These are phyloP conservation scores for Trametes meyenii DNA, from an alignment of 768 basidiomycete species.

Conservation along the genomic window DNA sequence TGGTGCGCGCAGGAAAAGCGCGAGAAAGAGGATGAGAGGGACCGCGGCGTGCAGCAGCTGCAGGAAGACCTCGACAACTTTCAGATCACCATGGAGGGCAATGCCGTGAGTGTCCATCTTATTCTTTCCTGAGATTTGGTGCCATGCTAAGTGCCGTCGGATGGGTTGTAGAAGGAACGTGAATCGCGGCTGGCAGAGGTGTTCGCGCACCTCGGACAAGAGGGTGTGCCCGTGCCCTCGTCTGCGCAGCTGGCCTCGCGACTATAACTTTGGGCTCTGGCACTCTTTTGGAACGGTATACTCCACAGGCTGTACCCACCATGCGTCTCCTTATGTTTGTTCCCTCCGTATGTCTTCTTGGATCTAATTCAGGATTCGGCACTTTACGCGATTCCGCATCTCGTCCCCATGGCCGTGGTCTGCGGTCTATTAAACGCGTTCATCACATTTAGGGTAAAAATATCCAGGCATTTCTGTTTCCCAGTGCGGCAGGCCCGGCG, in stretches of 20 bases:
- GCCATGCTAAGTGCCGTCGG: no score
- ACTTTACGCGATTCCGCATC: no score
- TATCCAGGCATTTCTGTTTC: no score
- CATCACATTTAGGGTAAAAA: background rate
- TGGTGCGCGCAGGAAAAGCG: slow-evolving; percentile 3
- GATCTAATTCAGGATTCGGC: no score
- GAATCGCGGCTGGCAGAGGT: slow-evolving; percentile 9
- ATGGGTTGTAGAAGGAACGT: slow-evolving; percentile 12
- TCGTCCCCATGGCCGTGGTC: no score
- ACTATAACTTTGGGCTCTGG: background rate
- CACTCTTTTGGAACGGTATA: background rate
- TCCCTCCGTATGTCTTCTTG: background rate
- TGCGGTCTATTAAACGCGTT: no score
- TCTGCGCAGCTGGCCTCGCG: slow-evolving; percentile 2
- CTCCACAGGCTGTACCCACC: background rate
- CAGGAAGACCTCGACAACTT: slow-evolving; percentile 10
- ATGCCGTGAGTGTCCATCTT: slow-evolving; percentile 9
- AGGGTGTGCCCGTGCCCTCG: background rate
- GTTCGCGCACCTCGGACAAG: background rate
- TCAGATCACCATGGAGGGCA: slow-evolving; percentile 8
- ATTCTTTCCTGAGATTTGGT: no score
- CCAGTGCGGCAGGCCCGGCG: no score
- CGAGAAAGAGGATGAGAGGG: slow-evolving; percentile 7
- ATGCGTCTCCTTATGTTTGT: background rate
- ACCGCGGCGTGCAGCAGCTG: slow-evolving; percentile 4